A percentile compares a stretch with the other conserved stretches of the same genome.
These are phyloP conservation scores for Besnoitia besnoiti DNA, from an alignment of 169 alveolate genomes.

Conservation along the genomic window DNA sequence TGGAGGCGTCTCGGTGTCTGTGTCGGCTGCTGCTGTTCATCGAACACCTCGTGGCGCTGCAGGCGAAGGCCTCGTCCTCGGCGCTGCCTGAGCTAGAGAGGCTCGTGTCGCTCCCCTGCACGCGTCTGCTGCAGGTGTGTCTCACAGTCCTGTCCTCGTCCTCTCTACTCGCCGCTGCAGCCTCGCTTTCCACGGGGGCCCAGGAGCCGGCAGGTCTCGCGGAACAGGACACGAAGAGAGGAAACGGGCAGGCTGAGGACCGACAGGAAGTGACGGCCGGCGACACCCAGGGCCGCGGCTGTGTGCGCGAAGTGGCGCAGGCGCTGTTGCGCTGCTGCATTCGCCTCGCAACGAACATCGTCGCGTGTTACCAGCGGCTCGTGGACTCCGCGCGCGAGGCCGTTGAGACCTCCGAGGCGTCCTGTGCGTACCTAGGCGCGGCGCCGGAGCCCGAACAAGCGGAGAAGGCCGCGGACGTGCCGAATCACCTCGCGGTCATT, in stretches of 20 bases:
- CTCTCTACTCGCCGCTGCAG: neutral
- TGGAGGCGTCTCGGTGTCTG: neutral
- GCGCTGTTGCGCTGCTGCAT: conserved; percentile 23
- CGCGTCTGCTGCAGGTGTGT: conserved; percentile 28
- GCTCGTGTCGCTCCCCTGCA: conserved; percentile 7
- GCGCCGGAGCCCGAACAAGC: neutral
- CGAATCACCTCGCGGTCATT: neutral
- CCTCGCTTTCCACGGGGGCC: too few species aligned
- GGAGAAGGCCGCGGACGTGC: neutral
- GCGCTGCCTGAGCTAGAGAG: conserved; percentile 24
- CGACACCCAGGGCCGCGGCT: neutral
- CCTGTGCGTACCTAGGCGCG: neutral
- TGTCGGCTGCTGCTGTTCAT: conserved; percentile 31
- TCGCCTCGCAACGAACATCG: conserved; percentile 1
- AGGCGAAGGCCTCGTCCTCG: conserved; percentile 19
- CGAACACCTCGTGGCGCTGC: conserved; percentile 20
- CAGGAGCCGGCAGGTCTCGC: neutral
- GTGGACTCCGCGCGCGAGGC: conserved; percentile 8
- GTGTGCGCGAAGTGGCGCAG: neutral
- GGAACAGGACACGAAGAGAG: neutral
- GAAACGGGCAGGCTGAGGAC: neutral
- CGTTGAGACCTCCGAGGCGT: neutral
- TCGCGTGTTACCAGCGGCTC: conserved; percentile 5
- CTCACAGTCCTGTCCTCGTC: neutral
- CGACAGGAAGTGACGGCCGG: neutral